Percentiles rank a stretch among this genome's conserved stretches.
Evolutionary conservation across 1,284 basidiomycete genomes (phyloP).

Genomic region (Trichosporon inkin): DNA sequence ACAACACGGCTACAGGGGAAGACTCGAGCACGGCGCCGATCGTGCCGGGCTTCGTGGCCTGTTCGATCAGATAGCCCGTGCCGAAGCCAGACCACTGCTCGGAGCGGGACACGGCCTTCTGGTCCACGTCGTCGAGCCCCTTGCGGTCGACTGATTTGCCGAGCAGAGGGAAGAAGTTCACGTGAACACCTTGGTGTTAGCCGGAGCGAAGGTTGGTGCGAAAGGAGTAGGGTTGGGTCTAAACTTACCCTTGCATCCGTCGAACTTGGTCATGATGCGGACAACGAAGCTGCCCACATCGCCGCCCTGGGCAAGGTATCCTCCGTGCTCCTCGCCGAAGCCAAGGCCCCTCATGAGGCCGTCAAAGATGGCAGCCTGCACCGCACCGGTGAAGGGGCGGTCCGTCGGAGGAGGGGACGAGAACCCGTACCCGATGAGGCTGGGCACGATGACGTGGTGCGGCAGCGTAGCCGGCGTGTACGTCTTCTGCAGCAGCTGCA

Average conservation of each 20-base stretch:
- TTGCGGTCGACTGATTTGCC: conserved; percentile 13
- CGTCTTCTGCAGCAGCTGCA: conserved; percentile 27
- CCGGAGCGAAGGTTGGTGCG: neutral
- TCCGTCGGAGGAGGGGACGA: conserved; percentile 40
- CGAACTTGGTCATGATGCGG: conserved; percentile 25
- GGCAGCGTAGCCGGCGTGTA: conserved; percentile 33
- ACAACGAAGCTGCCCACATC: conserved; percentile 44
- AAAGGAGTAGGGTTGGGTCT: neutral
- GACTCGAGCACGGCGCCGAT: conserved; percentile 46
- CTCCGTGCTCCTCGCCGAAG: conserved; percentile 23
- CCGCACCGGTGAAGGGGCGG: conserved; percentile 33
- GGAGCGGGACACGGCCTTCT: conserved; percentile 14
- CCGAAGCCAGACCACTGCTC: conserved; percentile 18
- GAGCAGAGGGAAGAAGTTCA: conserved; percentile 31
- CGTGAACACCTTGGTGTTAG: conserved; percentile 28
- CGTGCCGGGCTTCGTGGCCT: conserved; percentile 49
- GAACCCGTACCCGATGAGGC: conserved; percentile 44
- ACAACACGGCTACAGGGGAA: conserved; percentile 48
- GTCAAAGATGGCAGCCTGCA: conserved; percentile 39
- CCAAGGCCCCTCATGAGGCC: conserved; percentile 47
- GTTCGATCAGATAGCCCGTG: conserved; percentile 24
- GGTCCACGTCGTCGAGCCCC: conserved; percentile 16
- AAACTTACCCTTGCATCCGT: conserved; percentile 36
- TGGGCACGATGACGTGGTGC: conserved; percentile 38
- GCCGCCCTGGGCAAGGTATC: conserved; percentile 48